Conservation (phyloP, 805 yeast genomes). For the Barnettozyma botsteinii region DNA sequence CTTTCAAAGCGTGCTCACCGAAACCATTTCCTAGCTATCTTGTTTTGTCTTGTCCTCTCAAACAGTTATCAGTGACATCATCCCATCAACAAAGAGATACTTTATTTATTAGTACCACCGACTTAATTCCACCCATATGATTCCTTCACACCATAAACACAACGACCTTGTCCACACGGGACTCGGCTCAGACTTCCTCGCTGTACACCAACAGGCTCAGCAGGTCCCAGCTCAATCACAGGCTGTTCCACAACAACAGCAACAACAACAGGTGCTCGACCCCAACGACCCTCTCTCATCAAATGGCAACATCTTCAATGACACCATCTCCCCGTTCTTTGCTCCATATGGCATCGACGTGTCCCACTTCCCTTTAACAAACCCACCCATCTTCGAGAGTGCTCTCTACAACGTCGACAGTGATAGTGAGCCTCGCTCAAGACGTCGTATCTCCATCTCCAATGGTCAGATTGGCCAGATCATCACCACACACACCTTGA, state of each 20-base stretch:
- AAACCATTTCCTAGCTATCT: no score
- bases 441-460: conserved; percentile 73
- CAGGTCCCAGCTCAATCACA: no score
- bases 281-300: conserved; percentile 3
- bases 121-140: no score
- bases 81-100: no score
- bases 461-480: conserved; percentile 84
- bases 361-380: conserved; percentile 38
- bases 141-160: no score
- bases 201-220: neutral
- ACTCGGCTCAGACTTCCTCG: neutral
- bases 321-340: conserved; percentile 36
- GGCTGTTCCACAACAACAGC: no score
- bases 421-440: conserved; percentile 31
- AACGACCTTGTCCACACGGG: no score
- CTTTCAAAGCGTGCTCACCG: no score
- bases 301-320: conserved; percentile 22
- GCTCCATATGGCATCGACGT: conserved; percentile 41
- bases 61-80: no score
- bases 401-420: conserved; percentile 29
- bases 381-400: conserved; percentile 40
- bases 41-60: no score
- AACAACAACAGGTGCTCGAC: neutral
- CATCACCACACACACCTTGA: conserved; percentile 32
- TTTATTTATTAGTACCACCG: no score